phyloP scores from a whole-genome alignment of 805 yeast genomes.

The Myxozyma mucilagina region DNA sequence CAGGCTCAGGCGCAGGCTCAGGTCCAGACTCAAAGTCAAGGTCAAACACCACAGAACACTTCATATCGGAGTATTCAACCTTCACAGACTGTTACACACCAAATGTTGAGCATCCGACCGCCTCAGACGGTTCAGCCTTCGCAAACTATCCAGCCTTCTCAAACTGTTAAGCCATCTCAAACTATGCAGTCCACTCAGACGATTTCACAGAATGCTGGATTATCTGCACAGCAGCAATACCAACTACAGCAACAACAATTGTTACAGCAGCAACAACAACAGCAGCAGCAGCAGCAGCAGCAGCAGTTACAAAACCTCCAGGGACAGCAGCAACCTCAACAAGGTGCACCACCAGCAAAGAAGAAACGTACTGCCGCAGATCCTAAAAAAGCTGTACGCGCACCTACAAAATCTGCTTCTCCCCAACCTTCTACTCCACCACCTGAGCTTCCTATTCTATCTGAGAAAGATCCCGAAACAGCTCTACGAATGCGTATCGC shows the following conservation, averaged over 20 bases:
- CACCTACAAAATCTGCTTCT: constrained; percentile 1
- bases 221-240: background rate
- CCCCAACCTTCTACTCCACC: constrained; percentile 7
- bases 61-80: background rate
- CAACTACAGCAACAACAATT: background rate
- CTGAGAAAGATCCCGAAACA: constrained; percentile 29
- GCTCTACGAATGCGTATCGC: constrained; percentile 30
- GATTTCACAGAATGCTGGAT: background rate
- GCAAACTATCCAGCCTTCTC: no score
- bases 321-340: background rate
- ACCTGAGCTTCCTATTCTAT: constrained; percentile 20
- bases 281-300: background rate
- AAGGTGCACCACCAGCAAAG: background rate
- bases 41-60: background rate
- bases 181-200: background rate
- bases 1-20: background rate
- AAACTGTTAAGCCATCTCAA: no score
- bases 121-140: no score
- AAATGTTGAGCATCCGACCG: no score
- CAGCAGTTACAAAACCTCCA: background rate
- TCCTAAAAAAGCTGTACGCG: background rate
- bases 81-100: no score
- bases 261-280: background rate
- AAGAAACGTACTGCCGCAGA: constrained; percentile 3
- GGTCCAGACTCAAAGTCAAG: background rate